Evolutionary conservation across 2,329 filamentous ascomycete genomes (phyloP).

Genomic region (Chaetoscypha palmicola): DNA sequence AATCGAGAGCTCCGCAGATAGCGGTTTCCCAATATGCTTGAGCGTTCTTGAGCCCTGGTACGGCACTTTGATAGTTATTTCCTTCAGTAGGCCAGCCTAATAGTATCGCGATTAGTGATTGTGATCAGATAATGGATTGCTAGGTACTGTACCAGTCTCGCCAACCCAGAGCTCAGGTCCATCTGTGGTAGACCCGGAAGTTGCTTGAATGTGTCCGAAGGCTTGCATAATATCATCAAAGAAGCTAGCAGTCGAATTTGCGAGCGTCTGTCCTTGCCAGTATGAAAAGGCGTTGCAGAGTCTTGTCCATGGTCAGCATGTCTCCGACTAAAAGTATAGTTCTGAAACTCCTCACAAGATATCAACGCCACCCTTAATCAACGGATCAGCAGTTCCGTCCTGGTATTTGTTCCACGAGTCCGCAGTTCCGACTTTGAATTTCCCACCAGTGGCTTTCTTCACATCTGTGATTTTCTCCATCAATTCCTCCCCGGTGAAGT

Average conservation of each 20-base stretch:
- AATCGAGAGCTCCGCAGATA: conserved; percentile 57
- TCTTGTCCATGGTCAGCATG: conserved; percentile 22
- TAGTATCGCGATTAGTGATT: background rate
- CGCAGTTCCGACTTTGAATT: conserved; percentile 56
- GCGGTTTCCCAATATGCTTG: conserved; percentile 52
- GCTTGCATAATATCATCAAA: conserved; percentile 62
- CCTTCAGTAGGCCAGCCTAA: conserved; percentile 56
- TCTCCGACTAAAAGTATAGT: background rate
- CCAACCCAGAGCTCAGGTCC: conserved; percentile 61
- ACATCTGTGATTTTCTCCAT: conserved; percentile 55
- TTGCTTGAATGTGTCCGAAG: conserved; percentile 52
- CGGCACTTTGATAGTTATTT: conserved; percentile 52
- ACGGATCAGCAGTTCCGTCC: conserved; percentile 59
- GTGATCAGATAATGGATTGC: background rate
- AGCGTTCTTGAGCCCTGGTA: conserved; percentile 53
- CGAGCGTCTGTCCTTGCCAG: conserved; percentile 58
- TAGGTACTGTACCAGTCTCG: conserved; percentile 45
- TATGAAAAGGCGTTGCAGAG: conserved; percentile 66
- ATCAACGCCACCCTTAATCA: conserved; percentile 50
- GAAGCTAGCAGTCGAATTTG: conserved; percentile 51
- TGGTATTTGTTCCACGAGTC: conserved; percentile 68
- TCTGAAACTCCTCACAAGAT: conserved; percentile 36
- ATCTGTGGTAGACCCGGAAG: conserved; percentile 44
- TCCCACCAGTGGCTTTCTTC: conserved; percentile 44
- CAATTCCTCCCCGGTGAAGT: conserved; percentile 55